Evolutionary conservation across 352 stramenopile genomes (phyloP).

Genomic region (Pythium sukuiense): DNA sequence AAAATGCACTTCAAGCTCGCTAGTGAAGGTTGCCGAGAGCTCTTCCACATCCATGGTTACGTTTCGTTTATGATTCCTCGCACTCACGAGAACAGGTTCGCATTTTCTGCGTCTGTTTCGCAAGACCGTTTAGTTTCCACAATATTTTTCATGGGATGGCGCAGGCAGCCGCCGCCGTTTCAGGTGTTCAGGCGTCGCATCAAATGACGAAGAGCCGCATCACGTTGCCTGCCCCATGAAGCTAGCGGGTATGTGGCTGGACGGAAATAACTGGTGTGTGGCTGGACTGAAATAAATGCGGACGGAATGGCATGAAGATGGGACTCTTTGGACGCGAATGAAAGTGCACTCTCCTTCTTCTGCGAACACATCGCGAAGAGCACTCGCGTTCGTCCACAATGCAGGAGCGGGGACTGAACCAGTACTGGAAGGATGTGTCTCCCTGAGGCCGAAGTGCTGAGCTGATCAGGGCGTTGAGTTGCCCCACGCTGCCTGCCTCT

Average conservation of each 20-base stretch:
- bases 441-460: neutral
- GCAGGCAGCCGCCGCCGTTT: neutral
- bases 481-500: neutral
- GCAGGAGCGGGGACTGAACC: neutral
- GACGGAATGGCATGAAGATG: neutral
- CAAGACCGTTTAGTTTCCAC: slow-evolving; percentile 4
- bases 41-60: neutral
- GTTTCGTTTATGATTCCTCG: neutral
- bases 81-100: neutral
- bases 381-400: neutral
- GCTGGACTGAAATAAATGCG: neutral
- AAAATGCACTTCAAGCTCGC: neutral
- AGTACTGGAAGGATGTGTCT: neutral
- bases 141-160: neutral
- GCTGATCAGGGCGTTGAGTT: neutral
- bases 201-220: neutral
- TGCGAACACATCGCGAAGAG: neutral
- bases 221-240: neutral
- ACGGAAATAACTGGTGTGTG: neutral
- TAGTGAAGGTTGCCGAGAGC: neutral
- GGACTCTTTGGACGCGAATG: neutral
- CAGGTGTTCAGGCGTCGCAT: neutral
- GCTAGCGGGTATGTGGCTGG: neutral
- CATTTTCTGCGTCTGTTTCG: slow-evolving; percentile 1
- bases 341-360: neutral